Evolutionary conservation across 805 yeast species (phyloP).

Genomic region (Myxozyma kluyveri): DNA sequence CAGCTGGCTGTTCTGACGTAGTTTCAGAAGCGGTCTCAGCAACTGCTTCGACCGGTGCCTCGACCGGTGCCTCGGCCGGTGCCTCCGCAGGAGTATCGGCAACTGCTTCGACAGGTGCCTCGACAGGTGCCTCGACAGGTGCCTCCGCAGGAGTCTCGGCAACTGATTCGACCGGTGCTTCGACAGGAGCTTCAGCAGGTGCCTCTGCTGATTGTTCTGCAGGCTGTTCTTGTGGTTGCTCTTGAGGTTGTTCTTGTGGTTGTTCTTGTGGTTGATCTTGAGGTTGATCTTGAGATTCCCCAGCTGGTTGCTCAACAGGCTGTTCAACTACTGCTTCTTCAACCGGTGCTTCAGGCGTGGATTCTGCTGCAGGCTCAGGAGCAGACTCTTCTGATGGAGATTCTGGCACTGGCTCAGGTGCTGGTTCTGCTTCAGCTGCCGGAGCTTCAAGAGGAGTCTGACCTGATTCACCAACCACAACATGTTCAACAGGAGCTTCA

Average conservation of each 20-base stretch:
- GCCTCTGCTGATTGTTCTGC: neutral
- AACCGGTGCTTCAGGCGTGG: neutral
- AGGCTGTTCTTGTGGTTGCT: neutral
- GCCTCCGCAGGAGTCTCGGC: neutral
- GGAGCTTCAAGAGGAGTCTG: neutral
- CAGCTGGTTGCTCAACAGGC: neutral
- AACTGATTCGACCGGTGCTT: neutral
- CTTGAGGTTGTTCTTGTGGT: neutral
- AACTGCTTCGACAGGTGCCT: neutral
- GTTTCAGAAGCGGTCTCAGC: neutral
- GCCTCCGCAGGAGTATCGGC: neutral
- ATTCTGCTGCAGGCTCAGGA: neutral
- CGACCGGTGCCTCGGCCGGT: neutral
- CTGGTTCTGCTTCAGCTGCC: neutral
- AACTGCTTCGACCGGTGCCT: neutral
- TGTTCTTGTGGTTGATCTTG: neutral
- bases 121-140: neutral
- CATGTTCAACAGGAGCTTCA: neutral
- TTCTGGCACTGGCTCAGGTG: slow-evolving; percentile 1
- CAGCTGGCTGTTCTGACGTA: neutral
- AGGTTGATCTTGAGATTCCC: neutral
- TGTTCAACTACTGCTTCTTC: neutral
- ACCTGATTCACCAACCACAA: too few relatives aligned
- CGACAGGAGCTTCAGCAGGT: neutral
- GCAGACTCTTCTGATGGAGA: neutral